Base-by-base conservation (phyloP, 768 basidiomycete genomes). In the Auriscalpium microsporum region DNA sequence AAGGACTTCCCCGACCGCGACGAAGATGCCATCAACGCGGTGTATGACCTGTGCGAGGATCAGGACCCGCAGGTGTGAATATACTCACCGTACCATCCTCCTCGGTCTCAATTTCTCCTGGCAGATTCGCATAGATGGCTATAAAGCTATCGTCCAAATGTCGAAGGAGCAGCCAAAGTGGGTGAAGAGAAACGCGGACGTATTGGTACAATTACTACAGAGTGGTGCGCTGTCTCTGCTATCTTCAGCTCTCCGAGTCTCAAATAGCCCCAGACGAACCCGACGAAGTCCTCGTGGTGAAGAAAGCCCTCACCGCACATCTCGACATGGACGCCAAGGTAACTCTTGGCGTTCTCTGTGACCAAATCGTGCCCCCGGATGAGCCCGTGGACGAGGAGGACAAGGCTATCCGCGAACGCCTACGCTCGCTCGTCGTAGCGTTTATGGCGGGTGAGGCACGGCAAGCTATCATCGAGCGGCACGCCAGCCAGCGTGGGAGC, bases 41-140 rank as follows among this genome's bases (percentile, higher is more conserved):
- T 88, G 11, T 88, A 87, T 62, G 86, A 88, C 69, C 70, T 88
- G 0, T 88, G 86, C 64, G 86, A 88, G 66, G 86, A 88, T 70
- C 78, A 78, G 48, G 76, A 77, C 40, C 61, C 75, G 11, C 70
- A 71, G 59, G 85, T 84, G 60, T 45, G 73, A 56, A 10, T 40
- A 50, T 49, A 56, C 50, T 56, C 55, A 10, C 52, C 53, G 50
- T 37, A 8, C 7, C n/a, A 17, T 36, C 17, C 10, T 34, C 38
- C 9, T 10, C 19, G 21, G 53, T 56, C 14, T 17, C 14, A 50
- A 34, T 35, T 14, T 33, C 45, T 44, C 56, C 9, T 4, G 28
- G 28, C 56, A 87, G 84, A 83, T 87, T 13, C 79, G 87, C n/a
- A 76, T 81, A 52, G 78, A 80, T 48, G 86, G 86, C 10, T 88